A percentile compares a stretch with the other conserved stretches of the same genome.
Conservation (phyloP, 176 grass and related monocot species). For the Typha latifolia region DNA sequence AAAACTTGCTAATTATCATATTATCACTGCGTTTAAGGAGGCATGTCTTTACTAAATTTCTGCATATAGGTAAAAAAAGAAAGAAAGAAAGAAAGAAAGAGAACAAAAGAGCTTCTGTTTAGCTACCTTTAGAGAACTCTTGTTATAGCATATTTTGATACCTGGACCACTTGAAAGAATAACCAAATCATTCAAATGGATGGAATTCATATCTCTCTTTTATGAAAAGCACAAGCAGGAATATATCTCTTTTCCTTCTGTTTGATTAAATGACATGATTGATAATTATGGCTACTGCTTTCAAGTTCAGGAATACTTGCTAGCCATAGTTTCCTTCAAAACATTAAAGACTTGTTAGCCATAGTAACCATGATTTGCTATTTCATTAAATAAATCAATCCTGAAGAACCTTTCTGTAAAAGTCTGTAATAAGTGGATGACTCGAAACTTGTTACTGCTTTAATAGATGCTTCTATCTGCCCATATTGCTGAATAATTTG, state of each 20-base stretch:
- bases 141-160: constrained; percentile 41
- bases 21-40: neutral
- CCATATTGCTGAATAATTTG: neutral
- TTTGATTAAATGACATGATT: constrained; percentile 29
- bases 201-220: constrained; percentile 19
- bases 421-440: neutral
- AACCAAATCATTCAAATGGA: constrained; percentile 30
- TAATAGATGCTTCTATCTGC: neutral
- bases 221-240: constrained; percentile 37
- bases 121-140: constrained; percentile 8
- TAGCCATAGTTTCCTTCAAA: neutral
- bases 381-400: neutral
- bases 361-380: neutral
- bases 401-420: neutral
- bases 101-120: neutral
- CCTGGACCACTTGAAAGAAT: constrained; percentile 19
- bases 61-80: neutral
- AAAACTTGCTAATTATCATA: neutral
- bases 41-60: neutral
- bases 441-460: neutral
- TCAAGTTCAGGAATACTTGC: neutral
- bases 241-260: constrained; percentile 37
- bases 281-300: constrained; percentile 1
- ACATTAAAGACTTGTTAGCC: neutral
- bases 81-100: neutral